phyloP scores from a whole-genome alignment of 2,329 filamentous ascomycete genomes.

The Periconia sp. region DNA sequence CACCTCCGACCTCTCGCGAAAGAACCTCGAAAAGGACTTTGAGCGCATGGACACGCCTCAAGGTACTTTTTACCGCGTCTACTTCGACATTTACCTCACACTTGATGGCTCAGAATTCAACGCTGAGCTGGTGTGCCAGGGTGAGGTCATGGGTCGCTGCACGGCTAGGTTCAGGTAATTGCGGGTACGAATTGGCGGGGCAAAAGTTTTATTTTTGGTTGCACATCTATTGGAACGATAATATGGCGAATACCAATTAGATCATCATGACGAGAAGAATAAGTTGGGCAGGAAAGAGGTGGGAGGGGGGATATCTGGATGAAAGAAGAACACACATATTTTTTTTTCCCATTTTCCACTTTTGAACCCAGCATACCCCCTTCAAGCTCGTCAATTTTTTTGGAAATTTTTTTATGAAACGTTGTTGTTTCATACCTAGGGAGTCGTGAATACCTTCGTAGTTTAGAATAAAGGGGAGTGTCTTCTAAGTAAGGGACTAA shows the following conservation, averaged over 20 bases:
- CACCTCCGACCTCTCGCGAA: slow-evolving; percentile 93
- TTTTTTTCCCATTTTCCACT: neutral
- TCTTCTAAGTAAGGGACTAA: too few relatives aligned
- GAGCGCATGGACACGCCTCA: slow-evolving; percentile 99
- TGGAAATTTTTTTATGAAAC: neutral
- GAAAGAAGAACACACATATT: neutral
- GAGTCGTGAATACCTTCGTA: too few relatives aligned
- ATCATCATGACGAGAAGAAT: neutral
- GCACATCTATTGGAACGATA: slow-evolving; percentile 10
- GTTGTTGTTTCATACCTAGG: too few relatives aligned
- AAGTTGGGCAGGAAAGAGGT: neutral
- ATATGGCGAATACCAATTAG: slow-evolving; percentile 2
- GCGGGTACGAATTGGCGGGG: slow-evolving; percentile 2
- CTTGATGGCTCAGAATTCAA: slow-evolving; percentile 98
- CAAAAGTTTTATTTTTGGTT: slow-evolving; percentile 15
- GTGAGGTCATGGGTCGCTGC: slow-evolving; percentile 98
- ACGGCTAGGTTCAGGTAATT: slow-evolving; percentile 79
- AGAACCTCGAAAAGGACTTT: slow-evolving; percentile 99
- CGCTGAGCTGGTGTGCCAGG: slow-evolving; percentile 97
- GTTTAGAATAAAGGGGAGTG: too few relatives aligned
- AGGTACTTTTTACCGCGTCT: slow-evolving; percentile 71
- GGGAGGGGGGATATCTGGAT: neutral
- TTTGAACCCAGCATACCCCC: neutral
- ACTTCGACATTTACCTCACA: slow-evolving; percentile 78
- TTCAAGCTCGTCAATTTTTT: neutral